Base-by-base conservation (phyloP, 495 filamentous ascomycete species). In the Chlorociboria aeruginascens region DNA sequence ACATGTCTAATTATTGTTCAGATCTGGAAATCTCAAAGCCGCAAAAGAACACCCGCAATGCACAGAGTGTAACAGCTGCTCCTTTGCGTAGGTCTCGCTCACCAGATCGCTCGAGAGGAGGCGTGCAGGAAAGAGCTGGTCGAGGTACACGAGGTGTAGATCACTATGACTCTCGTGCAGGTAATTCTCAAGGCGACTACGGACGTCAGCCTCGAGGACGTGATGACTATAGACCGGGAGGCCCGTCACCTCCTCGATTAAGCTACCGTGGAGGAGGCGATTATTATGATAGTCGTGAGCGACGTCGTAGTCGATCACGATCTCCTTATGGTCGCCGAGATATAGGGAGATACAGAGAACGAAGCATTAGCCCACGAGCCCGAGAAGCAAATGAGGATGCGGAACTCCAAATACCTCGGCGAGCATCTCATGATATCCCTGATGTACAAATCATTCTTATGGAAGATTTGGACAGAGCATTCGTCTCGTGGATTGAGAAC, bases 21-120 rank as follows among this genome's bases (percentile, higher is more conserved):
- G 92, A 97, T 63, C 82, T 98, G 35, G 92, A 98, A 62, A 81
- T 96, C 33, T 94, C 89, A 1, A 93, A 90, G 44, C 79, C 81
- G 2, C 88, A 96, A 61, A 82, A 85, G 61, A 88, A 83, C 50
- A 83, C 79, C 12, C 73, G 80, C 32, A 77, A 76, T 40, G 41
- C 57, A 8, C 40, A 53, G 14, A 4, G 20, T 25, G 32, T 40
- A 9, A 17, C 20, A 11, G 31, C 37, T 12, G 13, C 37, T 59
- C 32, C 67, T 61, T n/a, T 57, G 65, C 65, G 70, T 40, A 76
- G 82, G 46, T 84, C 83, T 29, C 70, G 81, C 32, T 85, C 85
- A n/a, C 83, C 85, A 28, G 84, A 86, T 46, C 79, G 77, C 61
- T 62, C 60, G 34, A 68, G 81, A 52, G 68, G 68, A 45, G 43